A percentile compares a stretch with the other conserved stretches of the same genome.
These are phyloP conservation scores for Lodderomyces jiufengensis DNA, from an alignment of 1,139 yeast genomes.

Conservation along the genomic window DNA sequence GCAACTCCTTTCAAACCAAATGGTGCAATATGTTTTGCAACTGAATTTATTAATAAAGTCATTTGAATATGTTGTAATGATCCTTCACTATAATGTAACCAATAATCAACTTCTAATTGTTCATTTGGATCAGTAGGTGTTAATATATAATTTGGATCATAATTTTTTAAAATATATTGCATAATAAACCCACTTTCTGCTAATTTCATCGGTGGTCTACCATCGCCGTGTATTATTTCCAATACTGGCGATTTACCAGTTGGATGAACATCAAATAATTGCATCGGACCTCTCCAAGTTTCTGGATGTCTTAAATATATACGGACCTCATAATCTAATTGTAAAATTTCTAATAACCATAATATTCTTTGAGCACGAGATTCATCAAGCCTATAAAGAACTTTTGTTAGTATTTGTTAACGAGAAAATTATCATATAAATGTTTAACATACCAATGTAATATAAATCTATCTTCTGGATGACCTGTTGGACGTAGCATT, in stretches of 20 bases:
- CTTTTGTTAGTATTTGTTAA: conserved; percentile 5
- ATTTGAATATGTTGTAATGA: conserved; percentile 47
- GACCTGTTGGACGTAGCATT: conserved; percentile 6
- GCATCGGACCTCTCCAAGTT: conserved; percentile 43
- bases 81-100: conserved; percentile 55
- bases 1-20: conserved; percentile 42
- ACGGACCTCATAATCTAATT: conserved; percentile 49
- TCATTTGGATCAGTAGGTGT: conserved; percentile 31
- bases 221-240: conserved; percentile 45
- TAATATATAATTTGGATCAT: conserved; percentile 35
- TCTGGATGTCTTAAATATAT: conserved; percentile 45
- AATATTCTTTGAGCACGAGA: conserved; percentile 53
- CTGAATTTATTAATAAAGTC: conserved; percentile 38
- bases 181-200: conserved; percentile 50
- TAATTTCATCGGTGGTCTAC: conserved; percentile 31
- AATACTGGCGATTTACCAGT: conserved; percentile 55
- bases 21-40: conserved; percentile 43
- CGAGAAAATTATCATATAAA: not conserved
- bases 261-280: conserved; percentile 51
- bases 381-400: conserved; percentile 43
- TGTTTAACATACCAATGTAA: conserved; percentile 28
- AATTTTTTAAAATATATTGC: conserved; percentile 38
- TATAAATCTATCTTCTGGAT: conserved; percentile 22
- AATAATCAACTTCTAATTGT: conserved; percentile 44
- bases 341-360: conserved; percentile 54